Evolutionary conservation across 805 yeast genomes (phyloP).

Genomic region (Ogataea ramenticola): DNA sequence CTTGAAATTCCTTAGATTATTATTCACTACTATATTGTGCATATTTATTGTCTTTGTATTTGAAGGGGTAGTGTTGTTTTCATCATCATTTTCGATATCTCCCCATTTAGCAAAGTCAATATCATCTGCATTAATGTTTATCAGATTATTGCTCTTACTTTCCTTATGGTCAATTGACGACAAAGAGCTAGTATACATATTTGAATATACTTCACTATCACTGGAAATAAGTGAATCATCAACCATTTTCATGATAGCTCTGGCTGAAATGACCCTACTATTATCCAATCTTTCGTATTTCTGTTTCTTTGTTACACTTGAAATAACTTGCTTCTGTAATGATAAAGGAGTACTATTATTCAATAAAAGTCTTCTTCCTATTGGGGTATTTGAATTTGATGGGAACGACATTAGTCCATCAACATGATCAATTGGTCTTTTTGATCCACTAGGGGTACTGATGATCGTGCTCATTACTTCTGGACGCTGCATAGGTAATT

Average conservation of each 20-base stretch:
- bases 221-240: constrained; percentile 31
- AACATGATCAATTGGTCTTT: constrained; percentile 12
- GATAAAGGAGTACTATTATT: constrained; percentile 4
- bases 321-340: not conserved
- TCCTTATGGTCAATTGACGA: not conserved
- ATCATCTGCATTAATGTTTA: constrained; percentile 25
- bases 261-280: constrained; percentile 29
- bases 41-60: not conserved
- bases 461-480: constrained; percentile 1
- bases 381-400: constrained; percentile 19
- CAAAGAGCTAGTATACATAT: constrained; percentile 4
- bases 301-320: constrained; percentile 5
- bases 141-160: not conserved
- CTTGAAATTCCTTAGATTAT: not conserved
- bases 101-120: constrained; percentile 18
- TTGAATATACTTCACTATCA: constrained; percentile 25
- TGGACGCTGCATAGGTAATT: not conserved
- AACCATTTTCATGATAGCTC: constrained; percentile 30
- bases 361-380: constrained; percentile 1
- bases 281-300: constrained; percentile 26
- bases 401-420: constrained; percentile 8
- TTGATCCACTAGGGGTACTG: constrained; percentile 14
- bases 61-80: not conserved
- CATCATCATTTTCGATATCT: constrained; percentile 7
- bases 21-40: constrained; percentile 3